Base-by-base conservation (phyloP, 176 grass and related monocot species). In the Leersia perrieri region DNA sequence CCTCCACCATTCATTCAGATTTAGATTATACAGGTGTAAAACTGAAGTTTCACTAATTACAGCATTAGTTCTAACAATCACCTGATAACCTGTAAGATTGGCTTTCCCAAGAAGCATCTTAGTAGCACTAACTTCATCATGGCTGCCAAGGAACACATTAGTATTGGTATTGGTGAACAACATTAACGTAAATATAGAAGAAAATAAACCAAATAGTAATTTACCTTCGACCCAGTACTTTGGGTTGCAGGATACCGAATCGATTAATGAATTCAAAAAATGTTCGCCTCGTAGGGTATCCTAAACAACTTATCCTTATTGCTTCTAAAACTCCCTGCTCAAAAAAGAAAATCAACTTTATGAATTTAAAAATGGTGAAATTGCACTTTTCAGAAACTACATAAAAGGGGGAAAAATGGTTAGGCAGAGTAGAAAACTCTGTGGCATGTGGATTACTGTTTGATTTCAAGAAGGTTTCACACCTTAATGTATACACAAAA, bases 281-380 rank as follows among this genome's bases (percentile, higher is more conserved):
- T 72, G 86, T 82, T 12, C 90, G 87, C 31, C 95, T 90, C 33
- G 95, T 98, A 67, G 95, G 92, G 74, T 86, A 98, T 74, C 95
- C 95, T 66, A 91, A 67, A 86, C 95, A 95, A 62, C 95, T 98
- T 85, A 98, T 94, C 79, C 92, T 88, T 85, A 98, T 98, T 66
- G 95, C 92, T 79, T 98, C 95, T 71, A 98, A 84, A 65, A 98
- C 95, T 84, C 92, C 95, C 95, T 98, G 80, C 71, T 76, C 58
- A 81, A 60, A 80, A 83, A 41, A 6, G 82, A 49, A 5, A 18
- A 2, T 58, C 53, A 58, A 25, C 3, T 58, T 58, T 58, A 58
- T 58, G n/a, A 58, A 58, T n/a, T 58, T 58, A 25, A 58, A 25
- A 58, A n/a, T 58, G n/a, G n/a, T 25, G 53, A 58, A 58, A 25